Conservation (phyloP, 2,329 filamentous ascomycete species). For the Ophiocordyceps sinensis region DNA sequence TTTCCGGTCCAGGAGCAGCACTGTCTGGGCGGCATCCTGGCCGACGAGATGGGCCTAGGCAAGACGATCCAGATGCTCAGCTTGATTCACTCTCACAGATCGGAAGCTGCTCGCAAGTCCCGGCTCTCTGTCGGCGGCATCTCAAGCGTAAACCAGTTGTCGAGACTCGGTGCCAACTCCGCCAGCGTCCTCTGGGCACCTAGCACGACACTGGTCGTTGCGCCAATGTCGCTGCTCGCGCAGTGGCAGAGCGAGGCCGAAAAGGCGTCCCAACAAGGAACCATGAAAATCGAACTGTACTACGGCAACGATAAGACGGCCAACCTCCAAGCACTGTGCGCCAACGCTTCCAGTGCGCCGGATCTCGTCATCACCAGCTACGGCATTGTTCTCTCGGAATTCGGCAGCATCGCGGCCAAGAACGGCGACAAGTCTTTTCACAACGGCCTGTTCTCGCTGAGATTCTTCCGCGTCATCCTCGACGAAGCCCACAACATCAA, state of each 20-base stretch:
- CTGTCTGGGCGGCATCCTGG: conserved; percentile 82
- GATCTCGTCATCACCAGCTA: conserved; percentile 94
- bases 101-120: conserved; percentile 30
- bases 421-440: conserved; percentile 51
- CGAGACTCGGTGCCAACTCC: conserved; percentile 44
- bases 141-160: conserved; percentile 43
- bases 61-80: conserved; percentile 99
- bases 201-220: conserved; percentile 86
- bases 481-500: conserved; percentile 96
- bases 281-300: conserved; percentile 75
- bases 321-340: conserved; percentile 67
- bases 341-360: conserved; percentile 62
- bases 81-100: conserved; percentile 72
- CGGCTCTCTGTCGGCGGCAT: conserved; percentile 15
- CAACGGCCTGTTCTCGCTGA: conserved; percentile 73
- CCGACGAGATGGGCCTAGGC: conserved; percentile 94
- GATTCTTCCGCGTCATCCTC: conserved; percentile 89
- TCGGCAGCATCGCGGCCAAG: conserved; percentile 50
- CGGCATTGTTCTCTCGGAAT: conserved; percentile 82
- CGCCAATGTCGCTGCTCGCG: conserved; percentile 88
- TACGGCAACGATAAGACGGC: conserved; percentile 75
- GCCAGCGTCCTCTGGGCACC: conserved; percentile 53
- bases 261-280: conserved; percentile 74
- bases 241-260: conserved; percentile 96
- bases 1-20: conserved; percentile 92